These are phyloP conservation scores for Colletotrichum liaoningense DNA, from an alignment of 2,329 filamentous ascomycete genomes.

Conservation along the genomic window DNA sequence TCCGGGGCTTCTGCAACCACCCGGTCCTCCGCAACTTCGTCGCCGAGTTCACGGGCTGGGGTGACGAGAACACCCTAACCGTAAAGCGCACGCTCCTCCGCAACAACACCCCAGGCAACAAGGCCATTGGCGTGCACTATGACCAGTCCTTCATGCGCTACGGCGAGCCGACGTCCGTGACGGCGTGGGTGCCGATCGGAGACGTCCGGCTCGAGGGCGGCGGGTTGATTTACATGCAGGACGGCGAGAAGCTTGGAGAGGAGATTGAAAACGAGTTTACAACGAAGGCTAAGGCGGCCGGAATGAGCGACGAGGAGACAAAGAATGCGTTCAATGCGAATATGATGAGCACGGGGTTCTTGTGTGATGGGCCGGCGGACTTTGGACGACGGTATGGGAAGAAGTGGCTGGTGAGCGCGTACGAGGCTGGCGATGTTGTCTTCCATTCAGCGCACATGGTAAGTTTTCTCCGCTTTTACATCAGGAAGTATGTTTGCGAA, in stretches of 20 bases:
- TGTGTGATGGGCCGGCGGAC: slow-evolving; percentile 50
- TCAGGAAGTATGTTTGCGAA: too few species aligned
- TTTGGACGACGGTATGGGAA: slow-evolving; percentile 44
- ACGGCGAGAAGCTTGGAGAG: slow-evolving; percentile 47
- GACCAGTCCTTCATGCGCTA: slow-evolving; percentile 68
- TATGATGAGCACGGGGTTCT: slow-evolving; percentile 67
- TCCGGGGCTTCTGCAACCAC: slow-evolving; percentile 60
- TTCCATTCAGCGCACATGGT: slow-evolving; percentile 51
- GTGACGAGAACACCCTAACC: slow-evolving; percentile 41
- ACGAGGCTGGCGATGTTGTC: slow-evolving; percentile 54
- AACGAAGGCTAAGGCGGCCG: slow-evolving; percentile 51
- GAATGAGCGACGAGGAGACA: slow-evolving; percentile 63
- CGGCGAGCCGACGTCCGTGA: slow-evolving; percentile 65
- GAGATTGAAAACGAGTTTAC: slow-evolving; percentile 58
- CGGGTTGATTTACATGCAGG: slow-evolving; percentile 69
- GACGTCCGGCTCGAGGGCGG: slow-evolving; percentile 65
- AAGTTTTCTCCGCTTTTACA: background rate
- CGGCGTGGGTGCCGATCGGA: slow-evolving; percentile 69
- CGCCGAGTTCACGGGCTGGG: slow-evolving; percentile 65
- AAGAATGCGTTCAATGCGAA: slow-evolving; percentile 66
- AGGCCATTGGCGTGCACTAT: slow-evolving; percentile 70
- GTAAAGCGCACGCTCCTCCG: slow-evolving; percentile 60
- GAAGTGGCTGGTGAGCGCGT: slow-evolving; percentile 50
- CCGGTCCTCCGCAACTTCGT: slow-evolving; percentile 61
- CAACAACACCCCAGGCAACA: slow-evolving; percentile 67